These are phyloP conservation scores for Incumbomyces delicatus DNA, from an alignment of 2,329 filamentous ascomycete genomes.

Conservation along the genomic window DNA sequence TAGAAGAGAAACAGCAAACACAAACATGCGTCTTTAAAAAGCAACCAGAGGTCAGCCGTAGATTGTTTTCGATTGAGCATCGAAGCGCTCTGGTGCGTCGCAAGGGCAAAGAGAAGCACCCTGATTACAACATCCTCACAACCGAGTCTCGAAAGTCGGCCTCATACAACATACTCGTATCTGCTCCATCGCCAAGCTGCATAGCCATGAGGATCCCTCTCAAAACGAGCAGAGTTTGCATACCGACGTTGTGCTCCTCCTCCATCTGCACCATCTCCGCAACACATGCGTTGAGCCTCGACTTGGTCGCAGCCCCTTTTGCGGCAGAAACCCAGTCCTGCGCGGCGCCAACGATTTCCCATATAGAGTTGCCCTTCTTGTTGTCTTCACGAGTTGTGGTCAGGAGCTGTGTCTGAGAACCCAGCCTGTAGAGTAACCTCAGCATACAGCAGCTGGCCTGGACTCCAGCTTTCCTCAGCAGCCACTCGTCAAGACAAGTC, in stretches of 20 bases:
- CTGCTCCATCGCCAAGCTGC: neutral
- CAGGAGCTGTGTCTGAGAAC: neutral
- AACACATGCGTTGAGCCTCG: neutral
- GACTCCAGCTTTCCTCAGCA: neutral
- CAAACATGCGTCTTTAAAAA: neutral
- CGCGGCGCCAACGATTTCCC: neutral
- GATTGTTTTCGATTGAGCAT: no score
- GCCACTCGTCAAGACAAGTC: neutral
- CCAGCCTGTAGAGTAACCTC: neutral
- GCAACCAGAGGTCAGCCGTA: no score
- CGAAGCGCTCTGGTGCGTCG: no score
- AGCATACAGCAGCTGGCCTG: neutral
- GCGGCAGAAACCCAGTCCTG: neutral
- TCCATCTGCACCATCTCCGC: neutral
- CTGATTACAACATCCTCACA: neutral
- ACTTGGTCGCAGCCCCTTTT: neutral
- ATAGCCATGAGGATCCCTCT: neutral
- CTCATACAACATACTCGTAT: neutral
- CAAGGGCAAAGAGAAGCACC: neutral
- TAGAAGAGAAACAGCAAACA: neutral
- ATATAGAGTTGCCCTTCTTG: neutral
- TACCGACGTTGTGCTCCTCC: neutral
- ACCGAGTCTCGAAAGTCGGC: slow-evolving; percentile 1
- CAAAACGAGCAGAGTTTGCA: neutral
- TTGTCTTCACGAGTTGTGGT: neutral